Evolutionary conservation across 108 stramenopile genomes (phyloP), one percentile per base, ranked within the genome.

Genomic region (Fistulifera pelliculosa): DNA sequence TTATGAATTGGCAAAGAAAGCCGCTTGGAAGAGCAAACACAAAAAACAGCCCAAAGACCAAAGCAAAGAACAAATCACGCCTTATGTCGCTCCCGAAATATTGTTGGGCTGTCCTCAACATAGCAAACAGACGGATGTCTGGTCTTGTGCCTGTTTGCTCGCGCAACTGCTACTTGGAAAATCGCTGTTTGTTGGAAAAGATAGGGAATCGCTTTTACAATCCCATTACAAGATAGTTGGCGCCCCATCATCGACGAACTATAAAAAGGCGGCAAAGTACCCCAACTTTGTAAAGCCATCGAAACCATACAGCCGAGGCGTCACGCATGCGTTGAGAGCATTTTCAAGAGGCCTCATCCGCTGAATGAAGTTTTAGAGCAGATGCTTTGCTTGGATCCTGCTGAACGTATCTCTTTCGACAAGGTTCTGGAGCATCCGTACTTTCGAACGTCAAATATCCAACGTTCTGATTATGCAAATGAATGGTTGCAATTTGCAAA

Each of bases 371-470:
- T 92, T 25, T 64, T 92, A 11, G 77, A 71, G 27, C 54, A 62
- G 14, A 73, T 92, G 74, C 72, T 92, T 13, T 81, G 80, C 49
- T 74, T 92, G 43, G 86, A 92, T 47, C 90, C 90, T 10, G 73
- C 63, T 41, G 53, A 82, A 44, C 76, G 90, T 1, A 73, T 85
- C 27, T 70, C 82, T n/a, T 79, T 84, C 1, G 71, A 66, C n/a
- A 64, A 77, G 45, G 90, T 81, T 5, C 52, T 92, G 52, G 65
- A 69, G 18, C 83, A 87, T 61, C 66, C 70, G 27, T 87, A 66
- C 68, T 35, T 35, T 35, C 31, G 8, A 8, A 35, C 31, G 31
- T 6, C 6, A 3, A 35, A 35, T 35, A 35, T 35, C 31, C 31
- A 35, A 3, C 31, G 31, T 35, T 8, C 8, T 8, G 31, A 35